Evolutionary conservation across 2,329 filamentous ascomycete genomes (phyloP).

Genomic region (Fusarium sp.): DNA sequence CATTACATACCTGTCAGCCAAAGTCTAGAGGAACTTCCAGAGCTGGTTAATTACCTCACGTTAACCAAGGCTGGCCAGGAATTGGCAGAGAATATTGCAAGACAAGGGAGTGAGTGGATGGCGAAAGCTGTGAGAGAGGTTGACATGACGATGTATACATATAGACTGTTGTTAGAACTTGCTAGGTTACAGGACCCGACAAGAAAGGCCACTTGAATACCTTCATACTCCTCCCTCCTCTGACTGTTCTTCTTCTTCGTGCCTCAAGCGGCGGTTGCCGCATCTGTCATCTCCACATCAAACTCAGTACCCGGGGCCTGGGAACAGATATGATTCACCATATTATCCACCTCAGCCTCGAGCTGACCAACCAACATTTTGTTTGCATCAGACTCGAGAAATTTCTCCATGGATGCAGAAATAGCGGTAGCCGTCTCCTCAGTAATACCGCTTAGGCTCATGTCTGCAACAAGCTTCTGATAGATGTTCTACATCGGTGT

Average conservation of each 20-base stretch:
- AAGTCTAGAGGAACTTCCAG: slow-evolving; percentile 63
- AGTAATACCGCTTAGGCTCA: too few species aligned
- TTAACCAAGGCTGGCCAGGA: slow-evolving; percentile 59
- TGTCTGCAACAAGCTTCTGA: too few species aligned
- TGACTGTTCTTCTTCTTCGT: neutral
- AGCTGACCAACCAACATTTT: too few species aligned
- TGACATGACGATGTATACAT: slow-evolving; percentile 71
- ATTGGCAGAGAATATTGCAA: slow-evolving; percentile 64
- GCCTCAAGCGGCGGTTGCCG: too few species aligned
- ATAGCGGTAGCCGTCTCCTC: too few species aligned
- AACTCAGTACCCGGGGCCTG: too few species aligned
- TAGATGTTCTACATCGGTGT: too few species aligned
- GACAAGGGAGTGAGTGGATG: slow-evolving; percentile 67
- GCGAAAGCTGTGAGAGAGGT: slow-evolving; percentile 65
- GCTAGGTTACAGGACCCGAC: slow-evolving; percentile 56
- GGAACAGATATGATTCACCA: too few species aligned
- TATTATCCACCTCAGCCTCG: too few species aligned
- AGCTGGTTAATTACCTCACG: slow-evolving; percentile 62
- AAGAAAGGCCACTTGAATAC: slow-evolving; percentile 7
- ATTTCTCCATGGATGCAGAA: too few species aligned
- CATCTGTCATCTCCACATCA: too few species aligned
- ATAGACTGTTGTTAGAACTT: slow-evolving; percentile 71
- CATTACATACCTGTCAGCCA: slow-evolving; percentile 68
- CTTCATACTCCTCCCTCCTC: neutral
- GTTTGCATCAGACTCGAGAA: too few species aligned